phyloP scores from a whole-genome alignment of 306 rosid genomes.

The Aeschynomene evenia region DNA sequence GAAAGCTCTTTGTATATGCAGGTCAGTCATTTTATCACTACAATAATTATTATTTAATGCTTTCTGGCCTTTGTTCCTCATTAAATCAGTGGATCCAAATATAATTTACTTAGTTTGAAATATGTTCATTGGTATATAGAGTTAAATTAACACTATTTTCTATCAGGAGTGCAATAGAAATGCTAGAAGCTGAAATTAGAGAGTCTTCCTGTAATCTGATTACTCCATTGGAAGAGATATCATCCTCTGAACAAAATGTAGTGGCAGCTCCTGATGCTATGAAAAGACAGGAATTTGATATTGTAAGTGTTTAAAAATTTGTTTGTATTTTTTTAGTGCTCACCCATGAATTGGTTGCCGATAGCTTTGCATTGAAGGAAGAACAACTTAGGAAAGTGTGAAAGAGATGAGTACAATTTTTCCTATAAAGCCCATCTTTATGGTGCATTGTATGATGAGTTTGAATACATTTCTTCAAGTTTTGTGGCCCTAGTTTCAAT shows the following conservation, averaged over 20 bases:
- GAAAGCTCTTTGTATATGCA: constrained; percentile 78
- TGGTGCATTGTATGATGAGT: not conserved
- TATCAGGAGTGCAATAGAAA: constrained; percentile 82
- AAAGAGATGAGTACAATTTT: not conserved
- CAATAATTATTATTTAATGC: not conserved
- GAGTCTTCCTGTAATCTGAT: constrained; percentile 42
- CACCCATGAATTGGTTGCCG: not conserved
- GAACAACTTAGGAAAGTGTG: constrained; percentile 3
- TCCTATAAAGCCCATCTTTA: not conserved
- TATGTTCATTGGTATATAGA: not conserved
- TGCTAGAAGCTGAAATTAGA: constrained; percentile 70
- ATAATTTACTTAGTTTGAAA: not conserved
- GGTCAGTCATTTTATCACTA: constrained; percentile 51
- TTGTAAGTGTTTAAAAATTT: constrained; percentile 43
- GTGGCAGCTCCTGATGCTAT: constrained; percentile 33
- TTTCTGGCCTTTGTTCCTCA: not conserved
- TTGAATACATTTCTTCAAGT: not conserved
- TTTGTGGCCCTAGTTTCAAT: not conserved
- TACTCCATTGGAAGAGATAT: constrained; percentile 37
- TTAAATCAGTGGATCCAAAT: not conserved
- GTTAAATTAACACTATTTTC: not conserved
- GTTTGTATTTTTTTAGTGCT: not conserved
- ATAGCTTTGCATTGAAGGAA: not conserved
- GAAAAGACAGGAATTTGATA: constrained; percentile 46
- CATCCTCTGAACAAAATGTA: constrained; percentile 37